A percentile compares a stretch with the other conserved stretches of the same genome.
Evolutionary conservation across 164 flowering plant species (phyloP).

Genomic region (Houttuynia cordata): DNA sequence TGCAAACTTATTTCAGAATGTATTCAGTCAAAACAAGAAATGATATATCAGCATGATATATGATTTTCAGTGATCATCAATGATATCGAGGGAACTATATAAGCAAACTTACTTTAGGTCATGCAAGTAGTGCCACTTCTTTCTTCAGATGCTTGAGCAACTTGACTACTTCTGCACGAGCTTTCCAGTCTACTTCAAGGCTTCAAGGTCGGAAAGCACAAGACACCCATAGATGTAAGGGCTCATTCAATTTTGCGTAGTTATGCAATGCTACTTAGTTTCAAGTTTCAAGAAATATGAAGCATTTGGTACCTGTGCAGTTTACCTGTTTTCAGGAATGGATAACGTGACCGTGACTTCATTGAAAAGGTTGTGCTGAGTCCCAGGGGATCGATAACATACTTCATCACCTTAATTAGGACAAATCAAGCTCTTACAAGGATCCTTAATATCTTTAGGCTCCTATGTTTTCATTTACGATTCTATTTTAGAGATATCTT

Average conservation of each 20-base stretch:
- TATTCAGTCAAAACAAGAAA: no score
- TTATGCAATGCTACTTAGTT: constrained; percentile 1
- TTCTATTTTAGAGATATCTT: neutral
- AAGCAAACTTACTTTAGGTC: constrained; percentile 61
- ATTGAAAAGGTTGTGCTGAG: constrained; percentile 57
- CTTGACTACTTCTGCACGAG: constrained; percentile 90
- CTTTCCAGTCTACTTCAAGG: constrained; percentile 92
- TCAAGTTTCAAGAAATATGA: neutral
- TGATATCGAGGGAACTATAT: neutral
- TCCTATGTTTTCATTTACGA: neutral
- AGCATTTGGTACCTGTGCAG: neutral
- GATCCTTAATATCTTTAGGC: neutral
- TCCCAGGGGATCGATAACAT: constrained; percentile 77
- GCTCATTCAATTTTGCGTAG: neutral
- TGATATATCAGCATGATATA: neutral
- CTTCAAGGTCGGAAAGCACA: constrained; percentile 26
- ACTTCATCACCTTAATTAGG: constrained; percentile 50
- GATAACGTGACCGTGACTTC: constrained; percentile 57
- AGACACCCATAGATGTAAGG: neutral
- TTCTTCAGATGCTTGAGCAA: constrained; percentile 70
- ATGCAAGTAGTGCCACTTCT: constrained; percentile 78
- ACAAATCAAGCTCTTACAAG: constrained; percentile 2
- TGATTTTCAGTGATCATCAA: neutral
- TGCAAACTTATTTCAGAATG: neutral
- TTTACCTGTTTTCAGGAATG: constrained; percentile 73